These are phyloP conservation scores for Aspergillus sclerotiicarbonarius DNA, from an alignment of 495 filamentous ascomycete genomes.

Conservation along the genomic window DNA sequence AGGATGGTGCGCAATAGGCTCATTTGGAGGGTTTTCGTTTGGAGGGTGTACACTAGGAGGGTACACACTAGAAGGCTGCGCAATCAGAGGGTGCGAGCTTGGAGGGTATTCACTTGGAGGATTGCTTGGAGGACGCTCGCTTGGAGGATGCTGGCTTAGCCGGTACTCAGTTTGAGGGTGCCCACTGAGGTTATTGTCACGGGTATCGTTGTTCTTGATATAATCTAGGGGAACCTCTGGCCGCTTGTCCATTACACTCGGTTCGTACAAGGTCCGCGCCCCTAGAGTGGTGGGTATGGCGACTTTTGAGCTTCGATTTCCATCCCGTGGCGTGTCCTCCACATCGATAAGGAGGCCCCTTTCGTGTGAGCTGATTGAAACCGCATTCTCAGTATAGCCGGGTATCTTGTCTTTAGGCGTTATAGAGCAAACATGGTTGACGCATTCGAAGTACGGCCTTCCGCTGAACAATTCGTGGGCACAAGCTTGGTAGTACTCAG, in stretches of 20 bases:
- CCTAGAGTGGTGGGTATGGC: conserved; percentile 9
- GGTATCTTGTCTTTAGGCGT: conserved; percentile 27
- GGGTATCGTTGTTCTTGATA: neutral
- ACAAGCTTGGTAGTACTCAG: conserved; percentile 55
- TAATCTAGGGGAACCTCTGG: neutral
- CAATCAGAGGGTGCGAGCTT: neutral
- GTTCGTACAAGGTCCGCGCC: conserved; percentile 15
- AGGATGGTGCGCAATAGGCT: neutral
- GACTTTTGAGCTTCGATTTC: neutral
- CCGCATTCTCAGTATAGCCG: neutral
- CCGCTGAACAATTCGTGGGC: conserved; percentile 50
- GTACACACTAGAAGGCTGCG: neutral
- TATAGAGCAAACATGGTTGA: conserved; percentile 47
- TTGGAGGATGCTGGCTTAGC: neutral
- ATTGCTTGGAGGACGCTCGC: neutral
- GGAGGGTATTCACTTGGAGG: neutral
- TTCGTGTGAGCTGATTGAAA: neutral
- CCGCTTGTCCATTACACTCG: neutral
- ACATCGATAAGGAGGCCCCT: conserved; percentile 33
- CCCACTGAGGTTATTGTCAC: neutral
- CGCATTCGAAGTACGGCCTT: conserved; percentile 49
- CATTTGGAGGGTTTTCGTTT: neutral
- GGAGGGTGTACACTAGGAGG: neutral
- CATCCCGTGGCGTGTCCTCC: conserved; percentile 22
- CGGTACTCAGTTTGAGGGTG: neutral